Conservation (phyloP, 306 rosid species). For the Aeschynomene evenia region DNA sequence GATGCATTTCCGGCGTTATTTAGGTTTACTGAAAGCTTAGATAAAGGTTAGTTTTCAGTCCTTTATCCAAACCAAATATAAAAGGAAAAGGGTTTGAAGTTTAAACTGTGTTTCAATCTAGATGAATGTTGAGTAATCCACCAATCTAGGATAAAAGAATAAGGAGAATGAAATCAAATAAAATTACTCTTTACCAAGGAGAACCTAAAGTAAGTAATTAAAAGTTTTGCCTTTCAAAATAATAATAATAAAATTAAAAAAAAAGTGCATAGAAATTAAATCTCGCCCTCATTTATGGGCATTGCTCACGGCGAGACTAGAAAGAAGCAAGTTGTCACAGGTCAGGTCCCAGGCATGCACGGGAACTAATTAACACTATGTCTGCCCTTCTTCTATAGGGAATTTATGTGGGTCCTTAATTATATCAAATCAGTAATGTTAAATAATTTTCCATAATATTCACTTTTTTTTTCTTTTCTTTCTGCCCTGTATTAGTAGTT, state of each 20-base stretch:
- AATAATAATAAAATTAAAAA: too few species aligned
- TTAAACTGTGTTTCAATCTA: not conserved
- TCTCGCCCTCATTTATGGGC: conserved; percentile 37
- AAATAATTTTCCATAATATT: not conserved
- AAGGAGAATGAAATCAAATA: not conserved
- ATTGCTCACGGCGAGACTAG: conserved; percentile 36
- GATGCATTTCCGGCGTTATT: not conserved
- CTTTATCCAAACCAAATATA: not conserved
- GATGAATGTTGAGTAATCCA: not conserved
- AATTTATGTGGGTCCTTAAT: conserved; percentile 35
- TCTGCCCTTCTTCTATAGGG: conserved; percentile 29
- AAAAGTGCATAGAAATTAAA: conserved; percentile 21
- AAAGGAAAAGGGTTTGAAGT: not conserved
- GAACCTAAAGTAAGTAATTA: not conserved
- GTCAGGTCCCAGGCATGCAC: conserved; percentile 36
- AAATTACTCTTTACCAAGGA: not conserved
- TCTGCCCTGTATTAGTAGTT: not conserved
- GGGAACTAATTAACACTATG: conserved; percentile 36
- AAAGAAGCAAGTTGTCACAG: conserved; percentile 30
- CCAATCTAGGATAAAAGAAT: not conserved
- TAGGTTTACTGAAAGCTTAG: too few species aligned
- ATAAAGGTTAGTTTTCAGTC: not conserved
- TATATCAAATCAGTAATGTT: conserved; percentile 28
- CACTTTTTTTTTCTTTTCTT: not conserved
- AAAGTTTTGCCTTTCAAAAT: too few species aligned